Evolutionary conservation across 2,329 filamentous ascomycete genomes (phyloP), one percentile per base, ranked within the genome.

Genomic region (Pseudogymnoascus sp.): DNA sequence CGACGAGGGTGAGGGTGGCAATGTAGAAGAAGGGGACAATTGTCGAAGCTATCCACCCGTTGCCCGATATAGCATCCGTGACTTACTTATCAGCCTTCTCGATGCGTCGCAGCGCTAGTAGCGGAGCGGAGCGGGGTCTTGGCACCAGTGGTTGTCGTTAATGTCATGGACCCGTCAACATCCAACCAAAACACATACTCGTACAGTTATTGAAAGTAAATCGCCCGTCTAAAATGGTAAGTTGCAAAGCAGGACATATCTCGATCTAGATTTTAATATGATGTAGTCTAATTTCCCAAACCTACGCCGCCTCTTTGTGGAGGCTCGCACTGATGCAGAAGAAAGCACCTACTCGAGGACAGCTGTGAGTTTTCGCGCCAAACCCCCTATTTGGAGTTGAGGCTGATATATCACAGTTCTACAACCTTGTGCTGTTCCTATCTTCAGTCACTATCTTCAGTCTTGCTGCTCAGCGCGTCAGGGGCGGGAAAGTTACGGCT

Each of bases 351-450:
- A 98, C 70, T 98, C 95, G 13, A 84, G 95, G 69, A 96, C 88
- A 77, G 95, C 95, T 62, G 95, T 97, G 79, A 73, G 90, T 77
- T 43, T 41, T 64, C 64, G 64, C 34, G 21, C 8, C 11, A 39
- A 25, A 5, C 62, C 25, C 64, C 57, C 60, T 43, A 61, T 16
- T 36, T 14, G 3, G n/a, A 34, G 16, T 19, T 34, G 28, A 25
- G 51, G 65, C 34, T 64, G 6, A 74, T 61, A 25, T 5, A 48
- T 21, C 21, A 64, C 71, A 96, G 95, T 99, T 99, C 76, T 99
- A 99, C 78, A 98, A 99, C 73, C 86, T 96, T 0, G 92, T 97
- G 0, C 81, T 98, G 1, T 99, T 98, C 79, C 93, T 99, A 82
- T 95, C 93, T 23, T 97, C 95, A 0, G 90, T 99, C 23, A 92